phyloP scores from a whole-genome alignment of 2,329 filamentous ascomycete species.

The Diplodia mutila region DNA sequence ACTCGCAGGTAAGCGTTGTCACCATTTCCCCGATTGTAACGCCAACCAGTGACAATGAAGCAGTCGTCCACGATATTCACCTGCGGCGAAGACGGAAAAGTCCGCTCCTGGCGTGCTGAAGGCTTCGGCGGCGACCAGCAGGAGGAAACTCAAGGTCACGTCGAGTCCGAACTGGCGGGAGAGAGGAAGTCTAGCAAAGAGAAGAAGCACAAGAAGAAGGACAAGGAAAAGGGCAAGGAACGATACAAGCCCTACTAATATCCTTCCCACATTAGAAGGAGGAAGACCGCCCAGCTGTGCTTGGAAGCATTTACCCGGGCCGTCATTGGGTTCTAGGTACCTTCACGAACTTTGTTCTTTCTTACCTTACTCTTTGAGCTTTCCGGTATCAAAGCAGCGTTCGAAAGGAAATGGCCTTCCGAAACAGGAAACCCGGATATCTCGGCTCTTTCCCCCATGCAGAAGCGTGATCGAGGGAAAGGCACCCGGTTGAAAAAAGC shows the following conservation, averaged over 20 bases:
- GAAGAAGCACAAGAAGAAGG: conserved; percentile 37
- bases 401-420: background rate
- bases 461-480: background rate
- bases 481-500: background rate
- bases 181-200: background rate
- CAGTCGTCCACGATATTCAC: conserved; percentile 46
- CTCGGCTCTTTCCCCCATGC: background rate
- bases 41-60: background rate
- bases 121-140: conserved; percentile 24
- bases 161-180: conserved; percentile 26
- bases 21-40: background rate
- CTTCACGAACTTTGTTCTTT: background rate
- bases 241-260: conserved; percentile 45
- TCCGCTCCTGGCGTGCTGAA: conserved; percentile 46
- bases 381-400: background rate
- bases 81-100: conserved; percentile 54
- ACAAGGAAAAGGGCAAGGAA: conserved; percentile 39
- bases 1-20: conserved; percentile 37
- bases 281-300: too few relatives aligned
- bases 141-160: too few relatives aligned
- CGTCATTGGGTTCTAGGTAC: background rate
- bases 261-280: background rate
- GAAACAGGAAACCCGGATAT: background rate
- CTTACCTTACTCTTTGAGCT: background rate
- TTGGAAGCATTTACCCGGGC: background rate